phyloP scores from a whole-genome alignment of 2,329 filamentous ascomycete genomes.

The Fusarium nisikadoi region DNA sequence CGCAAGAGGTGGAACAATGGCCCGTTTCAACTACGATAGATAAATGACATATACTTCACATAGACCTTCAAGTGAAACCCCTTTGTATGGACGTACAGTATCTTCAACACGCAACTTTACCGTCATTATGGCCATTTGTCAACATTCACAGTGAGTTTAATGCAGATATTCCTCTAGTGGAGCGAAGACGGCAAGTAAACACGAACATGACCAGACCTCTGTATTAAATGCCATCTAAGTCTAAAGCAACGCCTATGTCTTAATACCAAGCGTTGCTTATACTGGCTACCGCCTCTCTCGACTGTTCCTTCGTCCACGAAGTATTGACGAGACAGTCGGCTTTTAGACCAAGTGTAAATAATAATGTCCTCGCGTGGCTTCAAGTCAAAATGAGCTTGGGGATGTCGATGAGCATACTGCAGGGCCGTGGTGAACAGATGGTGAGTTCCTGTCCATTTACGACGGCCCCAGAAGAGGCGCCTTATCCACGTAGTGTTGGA shows the following conservation, averaged over 20 bases:
- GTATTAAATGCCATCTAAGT: rapidly evolving
- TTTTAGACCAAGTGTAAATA: rapidly evolving
- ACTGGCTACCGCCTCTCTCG: not conserved
- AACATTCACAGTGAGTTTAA: too few species aligned
- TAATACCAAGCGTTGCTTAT: not conserved
- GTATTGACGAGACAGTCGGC: not conserved
- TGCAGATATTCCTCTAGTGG: rapidly evolving
- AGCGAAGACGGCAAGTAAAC: not conserved
- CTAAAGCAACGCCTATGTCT: rapidly evolving
- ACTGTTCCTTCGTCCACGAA: rapidly evolving
- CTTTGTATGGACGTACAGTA: not conserved
- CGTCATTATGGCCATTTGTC: not conserved
- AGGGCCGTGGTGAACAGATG: not conserved
- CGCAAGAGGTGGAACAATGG: not conserved
- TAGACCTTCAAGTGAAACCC: not conserved
- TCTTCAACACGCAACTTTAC: not conserved
- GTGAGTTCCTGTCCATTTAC: not conserved
- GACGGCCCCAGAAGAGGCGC: not conserved
- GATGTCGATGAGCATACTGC: rapidly evolving
- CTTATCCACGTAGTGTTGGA: not conserved
- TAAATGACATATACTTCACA: not conserved
- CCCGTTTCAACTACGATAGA: not conserved
- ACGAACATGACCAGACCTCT: not conserved
- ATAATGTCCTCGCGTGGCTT: too few species aligned
- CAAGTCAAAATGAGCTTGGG: not conserved